phyloP scores from a whole-genome alignment of 805 yeast genomes.

The Candida silvicultrix region DNA sequence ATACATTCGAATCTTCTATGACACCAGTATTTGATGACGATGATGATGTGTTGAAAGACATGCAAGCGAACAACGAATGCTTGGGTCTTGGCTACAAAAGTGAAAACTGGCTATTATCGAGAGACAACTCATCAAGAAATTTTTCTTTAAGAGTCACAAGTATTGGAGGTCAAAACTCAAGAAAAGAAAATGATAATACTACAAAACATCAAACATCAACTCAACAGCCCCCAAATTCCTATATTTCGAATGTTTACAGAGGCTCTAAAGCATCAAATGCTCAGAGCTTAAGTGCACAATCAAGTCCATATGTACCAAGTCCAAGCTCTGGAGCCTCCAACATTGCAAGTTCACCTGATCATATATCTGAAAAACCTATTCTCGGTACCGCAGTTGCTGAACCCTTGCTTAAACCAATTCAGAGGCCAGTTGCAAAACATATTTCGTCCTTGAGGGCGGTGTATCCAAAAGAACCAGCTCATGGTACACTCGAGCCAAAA shows the following conservation, averaged over 20 bases:
- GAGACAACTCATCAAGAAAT: not conserved
- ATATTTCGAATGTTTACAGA: too few relatives aligned
- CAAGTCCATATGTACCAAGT: not conserved
- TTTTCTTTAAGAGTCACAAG: not conserved
- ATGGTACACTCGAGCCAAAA: not conserved
- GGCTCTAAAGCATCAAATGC: not conserved
- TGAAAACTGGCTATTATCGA: not conserved
- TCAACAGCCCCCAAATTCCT: too few relatives aligned
- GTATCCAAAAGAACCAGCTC: not conserved
- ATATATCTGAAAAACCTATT: not conserved
- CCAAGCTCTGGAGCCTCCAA: not conserved
- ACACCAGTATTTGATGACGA: slow-evolving; percentile 18
- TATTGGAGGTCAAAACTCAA: not conserved
- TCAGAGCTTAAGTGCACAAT: not conserved
- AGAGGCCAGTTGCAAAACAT: not conserved
- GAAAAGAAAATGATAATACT: not conserved
- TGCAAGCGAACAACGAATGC: slow-evolving; percentile 1
- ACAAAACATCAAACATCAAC: too few relatives aligned
- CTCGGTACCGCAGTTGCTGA: not conserved
- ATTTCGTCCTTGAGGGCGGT: not conserved
- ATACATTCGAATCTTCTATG: slow-evolving; percentile 20
- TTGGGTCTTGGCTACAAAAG: slow-evolving; percentile 8
- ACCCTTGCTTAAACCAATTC: not conserved
- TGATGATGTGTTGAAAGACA: not conserved
- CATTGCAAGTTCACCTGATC: not conserved